Conservation (phyloP, 768 basidiomycete species). For the Mrakia hoshinonis region DNA sequence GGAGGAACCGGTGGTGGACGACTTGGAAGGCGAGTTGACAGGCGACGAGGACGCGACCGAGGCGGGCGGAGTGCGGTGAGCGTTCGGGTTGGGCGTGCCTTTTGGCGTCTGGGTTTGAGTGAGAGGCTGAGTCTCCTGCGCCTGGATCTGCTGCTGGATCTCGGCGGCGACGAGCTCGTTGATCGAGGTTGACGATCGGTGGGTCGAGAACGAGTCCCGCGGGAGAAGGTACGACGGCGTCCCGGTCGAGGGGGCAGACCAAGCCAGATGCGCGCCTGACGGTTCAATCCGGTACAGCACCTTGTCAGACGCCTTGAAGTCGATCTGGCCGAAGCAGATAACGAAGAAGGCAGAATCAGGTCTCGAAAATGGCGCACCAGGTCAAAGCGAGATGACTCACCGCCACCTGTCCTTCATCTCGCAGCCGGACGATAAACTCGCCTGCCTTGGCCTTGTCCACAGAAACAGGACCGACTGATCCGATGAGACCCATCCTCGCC, state of each 20-base stretch:
- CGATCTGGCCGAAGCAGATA: constrained; percentile 64
- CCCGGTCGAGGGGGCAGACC: constrained; percentile 34
- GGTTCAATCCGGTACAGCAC: constrained; percentile 90
- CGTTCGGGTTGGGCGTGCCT: too few species aligned
- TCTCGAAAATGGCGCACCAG: background rate
- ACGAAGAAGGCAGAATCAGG: background rate
- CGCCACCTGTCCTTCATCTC: background rate
- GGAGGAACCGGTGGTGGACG: background rate
- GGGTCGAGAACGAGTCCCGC: background rate
- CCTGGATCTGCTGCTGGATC: background rate
- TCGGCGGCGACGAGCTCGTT: background rate
- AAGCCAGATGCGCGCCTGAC: constrained; percentile 74
- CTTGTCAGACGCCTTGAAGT: constrained; percentile 92
- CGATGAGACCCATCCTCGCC: constrained; percentile 84
- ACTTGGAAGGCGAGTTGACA: background rate
- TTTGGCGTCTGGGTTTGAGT: too few species aligned
- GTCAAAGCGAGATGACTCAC: constrained; percentile 10
- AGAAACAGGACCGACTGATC: constrained; percentile 49
- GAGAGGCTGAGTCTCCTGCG: background rate
- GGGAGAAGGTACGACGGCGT: constrained; percentile 2
- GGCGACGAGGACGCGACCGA: background rate
- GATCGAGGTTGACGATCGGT: background rate
- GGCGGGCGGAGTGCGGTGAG: background rate
- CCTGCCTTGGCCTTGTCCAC: background rate
- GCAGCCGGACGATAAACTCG: background rate